These are phyloP conservation scores for Pythium vanterpoolii DNA, from an alignment of 352 stramenopile genomes.

Conservation along the genomic window DNA sequence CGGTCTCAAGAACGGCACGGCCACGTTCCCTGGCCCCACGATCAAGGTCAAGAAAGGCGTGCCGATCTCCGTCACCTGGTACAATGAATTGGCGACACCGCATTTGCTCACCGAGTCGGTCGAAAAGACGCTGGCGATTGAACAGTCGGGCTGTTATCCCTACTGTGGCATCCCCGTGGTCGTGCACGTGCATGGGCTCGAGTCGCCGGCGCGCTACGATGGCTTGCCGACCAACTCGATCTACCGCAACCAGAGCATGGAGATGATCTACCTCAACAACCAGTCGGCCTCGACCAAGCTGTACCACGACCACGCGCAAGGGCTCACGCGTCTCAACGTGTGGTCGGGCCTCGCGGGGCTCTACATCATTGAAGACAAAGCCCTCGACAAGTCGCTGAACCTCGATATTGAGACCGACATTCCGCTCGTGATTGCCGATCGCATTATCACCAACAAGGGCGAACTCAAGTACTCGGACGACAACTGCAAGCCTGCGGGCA, in stretches of 20 bases:
- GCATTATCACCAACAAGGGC: slow-evolving; percentile 46
- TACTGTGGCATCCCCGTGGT: slow-evolving; percentile 61
- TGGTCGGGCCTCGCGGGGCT: slow-evolving; percentile 58
- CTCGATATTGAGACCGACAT: slow-evolving; percentile 58
- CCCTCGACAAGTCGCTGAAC: slow-evolving; percentile 43
- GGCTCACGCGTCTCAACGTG: slow-evolving; percentile 58
- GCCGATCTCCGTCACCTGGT: slow-evolving; percentile 32
- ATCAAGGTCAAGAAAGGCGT: slow-evolving; percentile 33
- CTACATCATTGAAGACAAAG: slow-evolving; percentile 59
- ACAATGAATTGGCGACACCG: slow-evolving; percentile 41
- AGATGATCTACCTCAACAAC: slow-evolving; percentile 60
- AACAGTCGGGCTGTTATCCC: slow-evolving; percentile 58
- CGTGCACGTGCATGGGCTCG: slow-evolving; percentile 61
- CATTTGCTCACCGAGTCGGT: slow-evolving; percentile 53
- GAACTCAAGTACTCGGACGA: slow-evolving; percentile 68
- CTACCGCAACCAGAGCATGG: slow-evolving; percentile 63
- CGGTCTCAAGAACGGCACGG: slow-evolving; percentile 22
- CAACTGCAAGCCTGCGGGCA: slow-evolving; percentile 38
- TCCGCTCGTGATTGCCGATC: slow-evolving; percentile 49
- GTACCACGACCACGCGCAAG: slow-evolving; percentile 73
- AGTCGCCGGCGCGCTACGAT: slow-evolving; percentile 62
- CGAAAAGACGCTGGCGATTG: slow-evolving; percentile 36
- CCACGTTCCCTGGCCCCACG: slow-evolving; percentile 32
- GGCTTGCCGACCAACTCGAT: slow-evolving; percentile 51
- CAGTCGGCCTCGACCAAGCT: slow-evolving; percentile 66